Conservation (phyloP, 2,329 filamentous ascomycete genomes). For the Colletotrichum noveboracense region DNA sequence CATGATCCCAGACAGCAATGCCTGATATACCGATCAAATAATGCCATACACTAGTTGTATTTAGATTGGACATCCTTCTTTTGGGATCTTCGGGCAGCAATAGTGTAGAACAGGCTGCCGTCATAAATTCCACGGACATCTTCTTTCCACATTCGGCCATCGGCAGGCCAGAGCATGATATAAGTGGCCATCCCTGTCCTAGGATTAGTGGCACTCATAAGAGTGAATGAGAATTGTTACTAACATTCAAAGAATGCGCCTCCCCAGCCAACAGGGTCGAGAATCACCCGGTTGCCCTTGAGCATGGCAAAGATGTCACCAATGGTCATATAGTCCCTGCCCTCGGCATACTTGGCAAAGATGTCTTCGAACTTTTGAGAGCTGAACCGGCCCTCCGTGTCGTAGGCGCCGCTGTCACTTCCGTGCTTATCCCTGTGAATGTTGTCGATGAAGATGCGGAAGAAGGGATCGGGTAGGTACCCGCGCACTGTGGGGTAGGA, state of each 20-base stretch:
- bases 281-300: constrained; percentile 43
- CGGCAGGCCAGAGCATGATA: constrained; percentile 55
- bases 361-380: constrained; percentile 57
- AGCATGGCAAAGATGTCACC: constrained; percentile 39
- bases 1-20: neutral
- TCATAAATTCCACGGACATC: constrained; percentile 40
- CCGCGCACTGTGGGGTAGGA: constrained; percentile 48
- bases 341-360: constrained; percentile 50
- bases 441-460: constrained; percentile 39
- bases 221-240: neutral
- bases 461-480: constrained; percentile 40
- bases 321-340: constrained; percentile 42
- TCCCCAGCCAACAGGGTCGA: constrained; percentile 46
- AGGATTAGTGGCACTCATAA: neutral
- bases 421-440: constrained; percentile 52
- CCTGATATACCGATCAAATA: neutral
- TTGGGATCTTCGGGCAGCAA: neutral
- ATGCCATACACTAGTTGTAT: neutral
- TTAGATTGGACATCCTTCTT: neutral
- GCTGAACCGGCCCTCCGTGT: constrained; percentile 52
- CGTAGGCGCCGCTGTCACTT: constrained; percentile 50
- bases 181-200: constrained; percentile 40
- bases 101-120: constrained; percentile 20
- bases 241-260: constrained; percentile 27
- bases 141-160: constrained; percentile 62